A percentile compares a stretch with the other conserved stretches of the same genome.
These are phyloP conservation scores for Cochlearia excelsa DNA, from an alignment of 345 rosid species.

Conservation along the genomic window DNA sequence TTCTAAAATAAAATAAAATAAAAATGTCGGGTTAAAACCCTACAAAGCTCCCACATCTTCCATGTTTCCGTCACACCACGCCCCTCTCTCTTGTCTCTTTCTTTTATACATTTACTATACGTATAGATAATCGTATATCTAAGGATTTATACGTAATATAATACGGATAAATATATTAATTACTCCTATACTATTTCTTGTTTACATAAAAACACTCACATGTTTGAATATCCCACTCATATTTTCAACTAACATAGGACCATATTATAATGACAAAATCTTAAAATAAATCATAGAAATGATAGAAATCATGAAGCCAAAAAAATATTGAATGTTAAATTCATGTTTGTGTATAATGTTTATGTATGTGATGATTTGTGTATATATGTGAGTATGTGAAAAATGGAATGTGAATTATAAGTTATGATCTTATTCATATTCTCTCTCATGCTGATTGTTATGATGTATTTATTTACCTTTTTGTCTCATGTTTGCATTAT, in stretches of 20 bases:
- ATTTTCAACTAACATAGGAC: no score
- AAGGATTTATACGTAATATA: neutral
- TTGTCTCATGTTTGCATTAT: neutral
- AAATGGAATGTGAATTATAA: slow-evolving; percentile 27
- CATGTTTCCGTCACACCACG: slow-evolving; percentile 45
- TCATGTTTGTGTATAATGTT: neutral
- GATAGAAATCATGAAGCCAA: no score
- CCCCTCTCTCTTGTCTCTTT: slow-evolving; percentile 20
- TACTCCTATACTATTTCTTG: neutral
- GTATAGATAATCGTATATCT: neutral
- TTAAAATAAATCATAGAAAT: no score
- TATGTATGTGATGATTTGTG: neutral
- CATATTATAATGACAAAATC: no score
- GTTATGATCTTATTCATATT: slow-evolving; percentile 16
- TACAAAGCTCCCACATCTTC: slow-evolving; percentile 49
- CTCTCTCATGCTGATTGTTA: slow-evolving; percentile 6
- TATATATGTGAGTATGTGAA: neutral
- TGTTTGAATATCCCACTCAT: no score
- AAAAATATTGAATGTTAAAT: no score
- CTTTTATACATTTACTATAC: neutral
- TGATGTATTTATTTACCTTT: slow-evolving; percentile 8
- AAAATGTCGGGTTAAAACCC: slow-evolving; percentile 59
- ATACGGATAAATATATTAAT: neutral
- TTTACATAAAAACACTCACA: no score
- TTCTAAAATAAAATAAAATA: slow-evolving; percentile 7